Evolutionary conservation across 495 filamentous ascomycete genomes (phyloP), one percentile per base, ranked within the genome.

Genomic region (Penicillium robsamsonii): DNA sequence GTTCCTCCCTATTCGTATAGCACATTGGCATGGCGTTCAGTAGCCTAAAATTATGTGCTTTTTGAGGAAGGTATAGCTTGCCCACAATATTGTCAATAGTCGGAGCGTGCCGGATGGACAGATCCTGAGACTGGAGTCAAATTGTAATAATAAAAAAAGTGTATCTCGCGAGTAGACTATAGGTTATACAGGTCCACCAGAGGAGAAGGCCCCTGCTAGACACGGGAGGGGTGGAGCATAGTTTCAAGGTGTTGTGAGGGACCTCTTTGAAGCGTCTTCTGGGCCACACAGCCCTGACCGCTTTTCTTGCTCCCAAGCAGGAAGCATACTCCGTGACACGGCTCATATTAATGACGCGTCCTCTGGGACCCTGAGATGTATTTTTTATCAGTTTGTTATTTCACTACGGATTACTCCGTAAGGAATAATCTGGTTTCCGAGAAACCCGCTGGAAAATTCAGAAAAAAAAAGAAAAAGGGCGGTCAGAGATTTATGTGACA

Each of bases 81-180:
- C 12, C 55, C 35, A 57, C 41, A 41, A 52, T 25, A 46, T 56
- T 50, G 24, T n/a, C n/a, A n/a, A n/a, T n/a, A 43, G 35, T 60
- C 62, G 65, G 59, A 62, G 53, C 18, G 59, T 52, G 65, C 62
- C 65, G 65, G 65, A 68, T 63, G 42, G 50, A 47, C 62, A 65
- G 50, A 30, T 7, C 31, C 51, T 49, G 35, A 38, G 15, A 38
- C n/a, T 38, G 35, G 35, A 17, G 35, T 38, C 35, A 8, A 11
- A n/a, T 38, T n/a, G 35, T 38, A n/a, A n/a, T n/a, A n/a, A n/a
- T n/a, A 25, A 25, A 25, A 25, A 25, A 25, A 61, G 60, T 57
- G 43, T 59, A 61, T 58, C 57, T 25, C 25, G n/a, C 18, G 17
- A 27, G 25, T 17, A 40, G 35, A 17, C 13, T 17, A 38, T 44